Conservation (phyloP, 257 asterid species). For the Petunia axillaris region DNA sequence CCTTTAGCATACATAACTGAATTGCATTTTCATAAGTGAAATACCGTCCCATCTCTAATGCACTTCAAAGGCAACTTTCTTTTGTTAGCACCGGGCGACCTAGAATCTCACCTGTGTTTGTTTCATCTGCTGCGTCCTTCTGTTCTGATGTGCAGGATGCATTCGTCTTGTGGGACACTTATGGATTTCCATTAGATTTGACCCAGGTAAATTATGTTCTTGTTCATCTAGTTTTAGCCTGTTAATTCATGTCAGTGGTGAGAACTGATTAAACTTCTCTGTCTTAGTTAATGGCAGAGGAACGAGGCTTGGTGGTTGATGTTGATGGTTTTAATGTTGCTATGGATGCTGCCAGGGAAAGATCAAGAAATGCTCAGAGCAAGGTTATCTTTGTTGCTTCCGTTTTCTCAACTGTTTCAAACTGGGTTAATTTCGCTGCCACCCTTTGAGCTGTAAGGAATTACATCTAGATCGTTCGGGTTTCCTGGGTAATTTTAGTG, state of each 20-base stretch:
- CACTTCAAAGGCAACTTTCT: slow-evolving; percentile 16
- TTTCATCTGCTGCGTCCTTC: slow-evolving; percentile 30
- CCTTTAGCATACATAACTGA: too few relatives aligned
- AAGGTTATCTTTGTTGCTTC: slow-evolving; percentile 57
- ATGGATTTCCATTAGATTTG: slow-evolving; percentile 94
- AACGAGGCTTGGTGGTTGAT: slow-evolving; percentile 86
- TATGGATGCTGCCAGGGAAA: slow-evolving; percentile 87
- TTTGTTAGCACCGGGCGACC: not conserved
- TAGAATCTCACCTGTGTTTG: not conserved
- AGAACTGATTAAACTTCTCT: slow-evolving; percentile 23
- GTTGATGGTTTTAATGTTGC: slow-evolving; percentile 68
- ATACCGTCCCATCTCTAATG: not conserved
- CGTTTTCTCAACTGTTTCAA: slow-evolving; percentile 9
- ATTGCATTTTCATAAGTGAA: too few relatives aligned
- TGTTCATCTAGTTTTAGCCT: not conserved
- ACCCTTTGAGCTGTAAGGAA: not conserved
- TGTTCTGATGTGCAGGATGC: slow-evolving; percentile 75
- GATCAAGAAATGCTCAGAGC: slow-evolving; percentile 91
- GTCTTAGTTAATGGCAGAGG: slow-evolving; percentile 94
- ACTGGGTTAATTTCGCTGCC: not conserved
- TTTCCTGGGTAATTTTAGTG: not conserved
- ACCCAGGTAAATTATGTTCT: slow-evolving; percentile 69
- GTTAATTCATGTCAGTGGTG: slow-evolving; percentile 13
- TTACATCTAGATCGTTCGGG: not conserved
- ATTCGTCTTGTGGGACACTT: slow-evolving; percentile 95